phyloP scores from a whole-genome alignment of 768 basidiomycete genomes.

The Suillus plorans region DNA sequence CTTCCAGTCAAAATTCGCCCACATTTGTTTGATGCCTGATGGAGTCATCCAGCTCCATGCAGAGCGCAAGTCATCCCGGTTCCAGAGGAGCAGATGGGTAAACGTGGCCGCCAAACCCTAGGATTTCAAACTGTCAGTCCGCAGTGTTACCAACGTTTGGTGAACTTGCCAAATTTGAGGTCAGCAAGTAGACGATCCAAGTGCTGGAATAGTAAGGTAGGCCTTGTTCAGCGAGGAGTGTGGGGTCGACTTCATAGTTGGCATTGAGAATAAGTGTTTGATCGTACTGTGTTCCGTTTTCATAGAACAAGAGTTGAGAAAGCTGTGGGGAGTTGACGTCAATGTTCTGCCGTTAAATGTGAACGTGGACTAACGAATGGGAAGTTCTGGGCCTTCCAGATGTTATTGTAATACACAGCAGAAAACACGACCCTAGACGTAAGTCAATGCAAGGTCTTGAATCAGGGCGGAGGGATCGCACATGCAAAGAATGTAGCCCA shows the following conservation, averaged over 20 bases:
- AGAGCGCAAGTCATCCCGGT: conserved; percentile 37
- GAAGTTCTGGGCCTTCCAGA: conserved; percentile 55
- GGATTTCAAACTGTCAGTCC: neutral
- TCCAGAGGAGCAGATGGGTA: conserved; percentile 49
- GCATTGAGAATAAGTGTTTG: conserved; percentile 44
- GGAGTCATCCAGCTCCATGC: conserved; percentile 44
- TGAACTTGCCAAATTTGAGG: conserved; percentile 35
- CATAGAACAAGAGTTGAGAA: conserved; percentile 44
- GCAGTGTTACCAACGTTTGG: neutral
- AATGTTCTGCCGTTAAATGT: conserved; percentile 2
- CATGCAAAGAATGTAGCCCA: conserved; percentile 52
- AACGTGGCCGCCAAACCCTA: conserved; percentile 46
- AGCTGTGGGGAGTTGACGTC: conserved; percentile 15
- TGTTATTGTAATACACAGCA: conserved; percentile 38
- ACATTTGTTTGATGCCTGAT: conserved; percentile 31
- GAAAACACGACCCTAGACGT: conserved; percentile 20
- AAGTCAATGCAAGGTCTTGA: neutral
- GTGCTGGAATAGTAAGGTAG: conserved; percentile 41
- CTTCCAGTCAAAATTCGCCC: conserved; percentile 37
- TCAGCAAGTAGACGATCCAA: conserved; percentile 45
- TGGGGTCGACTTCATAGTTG: conserved; percentile 42
- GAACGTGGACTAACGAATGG: conserved; percentile 40
- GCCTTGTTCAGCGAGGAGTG: conserved; percentile 40
- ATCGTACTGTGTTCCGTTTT: conserved; percentile 47
- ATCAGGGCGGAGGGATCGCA: conserved; percentile 17